Evolutionary conservation across 805 yeast species (phyloP), one percentile per base, ranked within the genome.

Genomic region (Clavispora asparagi): DNA sequence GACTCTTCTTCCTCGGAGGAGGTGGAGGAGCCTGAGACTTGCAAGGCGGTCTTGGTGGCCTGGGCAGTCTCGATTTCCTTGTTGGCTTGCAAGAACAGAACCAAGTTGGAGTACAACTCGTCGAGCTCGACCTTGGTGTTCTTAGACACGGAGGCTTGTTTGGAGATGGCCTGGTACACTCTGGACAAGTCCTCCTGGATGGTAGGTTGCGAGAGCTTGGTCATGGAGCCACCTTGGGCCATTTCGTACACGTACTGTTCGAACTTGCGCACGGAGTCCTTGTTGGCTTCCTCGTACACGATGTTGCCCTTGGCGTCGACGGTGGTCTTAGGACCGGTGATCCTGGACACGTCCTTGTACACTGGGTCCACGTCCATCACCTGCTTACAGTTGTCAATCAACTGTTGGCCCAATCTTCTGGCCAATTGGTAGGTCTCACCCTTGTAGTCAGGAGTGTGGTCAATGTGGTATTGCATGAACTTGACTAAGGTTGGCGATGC

Each of bases 361-460:
- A 92, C 97, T 35, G 99, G 99, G 57, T 85, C 85, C 52, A 76
- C 76, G 49, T 79, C 82, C 51, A 77, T 58, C 38, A 88, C 95
- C 70, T 90, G 96, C 62, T 82, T 81, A 81, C 98, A 92, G 77
- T 90, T 94, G 63, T 90, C 97, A 63, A 94, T 86, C 66, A 94
- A 82, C 72, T 90, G 96, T 63, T 85, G 86, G 65, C 98, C 98
- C 57, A 94, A 77, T 58, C 76, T 82, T 66, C 87, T 87, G 45
- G 96, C 98, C 57, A 94, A 81, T 64, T 85, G 81, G 71, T 92
- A 94, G 60, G 96, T 91, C 65, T 85, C 95, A 64, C 98, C 97
- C 64, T 87, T 87, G 49, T 75, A 68, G 54, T 78, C 84, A 41
- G 97, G 91, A 47, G 85, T 82, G 61, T 84, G 89, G 65, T 86